phyloP scores from a whole-genome alignment of 768 basidiomycete species.

The Mycena belliarum region DNA sequence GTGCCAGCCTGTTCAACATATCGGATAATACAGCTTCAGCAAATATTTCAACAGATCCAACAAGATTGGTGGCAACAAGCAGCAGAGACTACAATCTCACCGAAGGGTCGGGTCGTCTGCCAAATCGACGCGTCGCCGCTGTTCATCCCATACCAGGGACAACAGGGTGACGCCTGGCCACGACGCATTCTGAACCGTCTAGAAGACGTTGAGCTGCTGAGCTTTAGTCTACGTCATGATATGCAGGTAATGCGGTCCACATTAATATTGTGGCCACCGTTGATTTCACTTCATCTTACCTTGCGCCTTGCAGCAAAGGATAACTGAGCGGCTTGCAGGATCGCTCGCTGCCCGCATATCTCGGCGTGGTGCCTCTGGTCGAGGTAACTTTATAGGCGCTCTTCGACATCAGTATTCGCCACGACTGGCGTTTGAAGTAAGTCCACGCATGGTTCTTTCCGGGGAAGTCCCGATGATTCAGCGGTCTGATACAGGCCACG shows the following conservation, averaged over 20 bases:
- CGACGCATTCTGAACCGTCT: constrained; percentile 35
- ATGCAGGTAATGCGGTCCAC: constrained; percentile 39
- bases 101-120: constrained; percentile 46
- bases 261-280: constrained; percentile 4
- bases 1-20: too few relatives aligned
- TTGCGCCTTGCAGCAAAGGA: constrained; percentile 42
- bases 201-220: constrained; percentile 35
- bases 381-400: constrained; percentile 62
- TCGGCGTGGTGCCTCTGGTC: constrained; percentile 25
- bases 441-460: constrained; percentile 24
- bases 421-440: constrained; percentile 50
- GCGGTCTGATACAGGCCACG: constrained; percentile 36
- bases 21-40: constrained; percentile 41
- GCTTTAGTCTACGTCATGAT: constrained; percentile 43
- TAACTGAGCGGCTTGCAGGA: constrained; percentile 47
- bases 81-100: constrained; percentile 40
- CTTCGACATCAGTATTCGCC: constrained; percentile 79
- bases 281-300: constrained; percentile 20
- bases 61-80: constrained; percentile 37
- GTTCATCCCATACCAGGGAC: constrained; percentile 38
- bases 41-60: constrained; percentile 42
- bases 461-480: constrained; percentile 19
- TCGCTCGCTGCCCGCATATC: constrained; percentile 41
- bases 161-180: constrained; percentile 25
- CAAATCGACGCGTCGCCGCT: constrained; percentile 52